phyloP scores from a whole-genome alignment of 148 eudicot genomes.

The Rhododendron mucronatum region DNA sequence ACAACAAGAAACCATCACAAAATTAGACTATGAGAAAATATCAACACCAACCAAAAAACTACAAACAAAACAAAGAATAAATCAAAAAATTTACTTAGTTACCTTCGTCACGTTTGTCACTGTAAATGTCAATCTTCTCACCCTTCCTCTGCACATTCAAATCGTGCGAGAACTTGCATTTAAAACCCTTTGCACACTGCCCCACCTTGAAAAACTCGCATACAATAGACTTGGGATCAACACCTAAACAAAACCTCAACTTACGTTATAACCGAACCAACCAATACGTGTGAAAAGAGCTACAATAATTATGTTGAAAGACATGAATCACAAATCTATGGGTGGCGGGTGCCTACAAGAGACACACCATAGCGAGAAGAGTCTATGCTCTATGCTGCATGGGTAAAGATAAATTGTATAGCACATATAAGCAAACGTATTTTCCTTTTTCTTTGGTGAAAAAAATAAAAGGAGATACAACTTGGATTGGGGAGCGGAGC shows the following conservation, averaged over 20 bases:
- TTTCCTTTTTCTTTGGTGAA: not conserved
- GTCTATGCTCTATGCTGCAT: not conserved
- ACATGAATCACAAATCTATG: not conserved
- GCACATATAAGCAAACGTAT: not conserved
- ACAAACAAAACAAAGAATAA: not conserved
- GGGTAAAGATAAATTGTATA: not conserved
- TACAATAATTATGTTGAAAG: not conserved
- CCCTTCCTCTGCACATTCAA: slow-evolving; percentile 78
- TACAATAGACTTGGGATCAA: slow-evolving; percentile 86
- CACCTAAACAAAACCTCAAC: slow-evolving; percentile 51
- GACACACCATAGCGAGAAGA: not conserved
- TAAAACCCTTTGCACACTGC: slow-evolving; percentile 91
- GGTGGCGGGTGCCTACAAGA: not conserved
- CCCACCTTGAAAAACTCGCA: slow-evolving; percentile 89
- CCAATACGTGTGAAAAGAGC: not conserved
- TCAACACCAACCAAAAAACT: not conserved
- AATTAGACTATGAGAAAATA: not conserved
- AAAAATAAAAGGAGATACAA: not conserved
- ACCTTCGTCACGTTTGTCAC: slow-evolving; percentile 75
- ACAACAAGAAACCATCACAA: not conserved
- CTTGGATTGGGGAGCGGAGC: not conserved
- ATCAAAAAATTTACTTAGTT: not conserved
- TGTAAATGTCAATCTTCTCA: slow-evolving; percentile 72
- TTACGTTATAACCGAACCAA: slow-evolving; percentile 17
- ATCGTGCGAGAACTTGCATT: slow-evolving; percentile 92